These are phyloP conservation scores for Trichophyton verrucosum DNA, from an alignment of 2,329 filamentous ascomycete genomes.

Conservation along the genomic window DNA sequence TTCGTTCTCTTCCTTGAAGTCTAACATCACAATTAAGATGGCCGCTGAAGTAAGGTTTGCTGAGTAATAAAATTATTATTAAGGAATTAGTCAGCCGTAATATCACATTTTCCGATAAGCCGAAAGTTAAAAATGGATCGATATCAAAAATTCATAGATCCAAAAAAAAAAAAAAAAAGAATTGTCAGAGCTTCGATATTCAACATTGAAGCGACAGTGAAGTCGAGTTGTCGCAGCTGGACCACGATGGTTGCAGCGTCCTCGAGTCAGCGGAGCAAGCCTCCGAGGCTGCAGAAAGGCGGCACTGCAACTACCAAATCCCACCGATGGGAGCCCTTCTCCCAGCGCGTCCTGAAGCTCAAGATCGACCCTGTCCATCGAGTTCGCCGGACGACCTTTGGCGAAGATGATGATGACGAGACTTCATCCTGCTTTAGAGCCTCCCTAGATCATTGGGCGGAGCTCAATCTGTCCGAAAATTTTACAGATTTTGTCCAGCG, in stretches of 20 bases:
- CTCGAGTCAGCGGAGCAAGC: conserved; percentile 56
- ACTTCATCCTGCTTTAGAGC: conserved; percentile 78
- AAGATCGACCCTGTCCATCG: conserved; percentile 88
- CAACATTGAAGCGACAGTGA: not conserved
- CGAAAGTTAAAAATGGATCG: conserved; percentile 18
- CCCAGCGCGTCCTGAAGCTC: conserved; percentile 75
- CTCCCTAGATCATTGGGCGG: conserved; percentile 75
- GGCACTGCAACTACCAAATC: conserved; percentile 65
- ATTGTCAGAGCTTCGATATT: not conserved
- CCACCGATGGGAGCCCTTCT: conserved; percentile 86
- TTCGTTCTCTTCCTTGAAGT: not conserved
- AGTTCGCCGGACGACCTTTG: conserved; percentile 68
- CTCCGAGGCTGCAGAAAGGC: conserved; percentile 53
- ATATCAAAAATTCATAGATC: not conserved
- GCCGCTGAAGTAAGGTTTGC: not conserved
- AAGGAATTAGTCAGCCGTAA: not conserved
- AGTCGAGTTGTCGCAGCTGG: not conserved
- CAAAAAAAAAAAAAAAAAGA: not conserved
- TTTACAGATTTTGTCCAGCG: conserved; percentile 68
- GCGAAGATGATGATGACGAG: conserved; percentile 61
- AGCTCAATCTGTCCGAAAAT: conserved; percentile 74
- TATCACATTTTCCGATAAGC: conserved; percentile 12
- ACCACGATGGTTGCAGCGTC: conserved; percentile 39
- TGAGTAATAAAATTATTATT: not conserved
- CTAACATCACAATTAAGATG: not conserved